Evolutionary conservation across 495 filamentous ascomycete genomes (phyloP).

Genomic region (Penicillium odoratum): DNA sequence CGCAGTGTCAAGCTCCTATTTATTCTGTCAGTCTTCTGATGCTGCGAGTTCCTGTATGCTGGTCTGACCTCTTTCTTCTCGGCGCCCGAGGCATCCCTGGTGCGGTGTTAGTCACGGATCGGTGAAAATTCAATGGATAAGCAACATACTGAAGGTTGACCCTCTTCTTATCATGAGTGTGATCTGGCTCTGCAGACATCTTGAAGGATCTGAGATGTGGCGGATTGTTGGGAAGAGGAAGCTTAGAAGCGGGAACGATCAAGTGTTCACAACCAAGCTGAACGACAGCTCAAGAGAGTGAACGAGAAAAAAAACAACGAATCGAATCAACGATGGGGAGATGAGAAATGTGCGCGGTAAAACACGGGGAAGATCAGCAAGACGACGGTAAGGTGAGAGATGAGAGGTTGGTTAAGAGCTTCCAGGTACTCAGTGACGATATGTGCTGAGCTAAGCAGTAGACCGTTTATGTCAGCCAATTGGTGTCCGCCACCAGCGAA

Average conservation of each 20-base stretch:
- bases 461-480: conserved; percentile 26
- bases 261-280: conserved; percentile 19
- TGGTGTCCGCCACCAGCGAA: conserved; percentile 38
- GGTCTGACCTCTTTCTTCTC: conserved; percentile 77
- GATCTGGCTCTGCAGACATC: conserved; percentile 63
- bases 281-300: conserved; percentile 7
- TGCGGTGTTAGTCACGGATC: conserved; percentile 18
- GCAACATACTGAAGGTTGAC: conserved; percentile 79
- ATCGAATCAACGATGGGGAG: conserved; percentile 14
- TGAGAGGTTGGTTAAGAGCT: conserved; percentile 31
- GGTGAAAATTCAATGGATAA: not conserved
- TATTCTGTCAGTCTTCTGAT: conserved; percentile 29
- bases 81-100: conserved; percentile 84
- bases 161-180: conserved; percentile 76
- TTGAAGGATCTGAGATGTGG: conserved; percentile 27
- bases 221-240: conserved; percentile 25
- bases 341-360: conserved; percentile 20
- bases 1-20: conserved; percentile 84
- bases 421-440: conserved; percentile 47
- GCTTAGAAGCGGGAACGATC: conserved; percentile 22
- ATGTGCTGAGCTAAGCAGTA: conserved; percentile 42
- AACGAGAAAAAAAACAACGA: conserved; percentile 9
- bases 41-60: conserved; percentile 3
- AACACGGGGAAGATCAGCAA: conserved; percentile 2
- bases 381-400: conserved; percentile 13